These are phyloP conservation scores for Russula sp. DNA, from an alignment of 768 basidiomycete genomes.

Conservation along the genomic window DNA sequence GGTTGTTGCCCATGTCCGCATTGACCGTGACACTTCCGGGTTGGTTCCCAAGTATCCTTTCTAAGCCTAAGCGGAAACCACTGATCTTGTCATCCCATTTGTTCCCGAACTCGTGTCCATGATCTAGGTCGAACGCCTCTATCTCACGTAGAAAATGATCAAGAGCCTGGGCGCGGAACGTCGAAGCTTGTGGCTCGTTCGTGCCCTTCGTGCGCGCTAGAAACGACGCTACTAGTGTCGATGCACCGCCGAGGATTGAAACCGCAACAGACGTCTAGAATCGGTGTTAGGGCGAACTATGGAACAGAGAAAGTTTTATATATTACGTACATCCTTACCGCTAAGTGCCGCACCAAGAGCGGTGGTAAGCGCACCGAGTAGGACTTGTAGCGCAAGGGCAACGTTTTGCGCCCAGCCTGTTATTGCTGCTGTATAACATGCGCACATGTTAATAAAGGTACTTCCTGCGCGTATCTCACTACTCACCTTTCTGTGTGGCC, in stretches of 20 bases:
- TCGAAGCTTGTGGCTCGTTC: slow-evolving; percentile 66
- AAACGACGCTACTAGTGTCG: slow-evolving; percentile 69
- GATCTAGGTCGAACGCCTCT: slow-evolving; percentile 55
- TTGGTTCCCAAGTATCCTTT: slow-evolving; percentile 47
- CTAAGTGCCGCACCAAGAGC: slow-evolving; percentile 32
- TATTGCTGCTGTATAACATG: slow-evolving; percentile 25
- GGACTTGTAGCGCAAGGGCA: slow-evolving; percentile 34
- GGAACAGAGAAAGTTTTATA: too few relatives aligned
- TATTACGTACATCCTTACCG: slow-evolving; percentile 27
- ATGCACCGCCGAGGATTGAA: slow-evolving; percentile 51
- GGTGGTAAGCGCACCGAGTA: slow-evolving; percentile 36
- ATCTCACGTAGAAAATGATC: slow-evolving; percentile 66
- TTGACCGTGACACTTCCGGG: slow-evolving; percentile 26
- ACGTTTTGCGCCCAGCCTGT: slow-evolving; percentile 30
- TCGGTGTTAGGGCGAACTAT: background rate
- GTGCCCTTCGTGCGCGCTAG: slow-evolving; percentile 68
- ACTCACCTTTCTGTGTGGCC: slow-evolving; percentile 15
- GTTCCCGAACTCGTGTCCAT: slow-evolving; percentile 41
- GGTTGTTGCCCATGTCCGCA: background rate
- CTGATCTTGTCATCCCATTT: slow-evolving; percentile 39
- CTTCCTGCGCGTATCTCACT: background rate
- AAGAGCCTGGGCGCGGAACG: slow-evolving; percentile 55
- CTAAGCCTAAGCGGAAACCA: slow-evolving; percentile 43
- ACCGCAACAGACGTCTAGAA: slow-evolving; percentile 41
- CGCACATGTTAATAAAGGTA: background rate